Evolutionary conservation across 192 early-diverging fungal genomes (phyloP), one percentile per base, ranked within the genome.

Genomic region (Mortierella antarctica): DNA sequence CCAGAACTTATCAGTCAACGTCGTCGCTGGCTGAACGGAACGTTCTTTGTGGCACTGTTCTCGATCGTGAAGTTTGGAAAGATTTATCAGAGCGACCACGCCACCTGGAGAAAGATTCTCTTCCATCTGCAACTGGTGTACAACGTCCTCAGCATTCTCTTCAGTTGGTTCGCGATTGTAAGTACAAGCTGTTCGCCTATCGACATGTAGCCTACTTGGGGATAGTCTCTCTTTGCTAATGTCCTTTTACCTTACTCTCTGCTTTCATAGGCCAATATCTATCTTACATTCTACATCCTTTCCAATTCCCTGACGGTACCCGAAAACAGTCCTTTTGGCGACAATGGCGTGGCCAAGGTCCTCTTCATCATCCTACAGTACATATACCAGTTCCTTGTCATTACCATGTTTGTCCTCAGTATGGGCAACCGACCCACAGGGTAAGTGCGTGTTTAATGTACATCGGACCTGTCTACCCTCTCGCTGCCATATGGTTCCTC

Each of bases 351-450:
- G 57, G 90, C 91, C 45, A 68, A 84, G 39, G 74, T 78, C n/a
- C 82, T 97, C 0, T 92, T 93, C 79, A 82, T 88, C 60, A 73
- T 93, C 4, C 86, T 96, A 64, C 86, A 90, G 8, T 85, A 90
- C 60, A 71, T 93, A 18, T 98, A 98, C 74, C 76, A 94, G 21
- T 83, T 94, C 70, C 88, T 94, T 39, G 83, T 98, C 55, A 87
- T 93, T 40, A 85, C 89, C 62, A 89, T 92, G 78, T 93, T 98
- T 82, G 91, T 98, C 23, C 88, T 90, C 23, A 92, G 95, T 65
- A 79, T 98, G 68, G 96, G 96, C 58, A 98, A 98, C 82, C 89
- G 95, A 50, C 96, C 96, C 7, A 93, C 96, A 81, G 95, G 95
- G 51, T 83, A 74, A 77, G 82, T 10, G 15, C 40, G 4, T 17